phyloP scores from a whole-genome alignment of 1,284 basidiomycete species.

The Ganoderma lingzhi region DNA sequence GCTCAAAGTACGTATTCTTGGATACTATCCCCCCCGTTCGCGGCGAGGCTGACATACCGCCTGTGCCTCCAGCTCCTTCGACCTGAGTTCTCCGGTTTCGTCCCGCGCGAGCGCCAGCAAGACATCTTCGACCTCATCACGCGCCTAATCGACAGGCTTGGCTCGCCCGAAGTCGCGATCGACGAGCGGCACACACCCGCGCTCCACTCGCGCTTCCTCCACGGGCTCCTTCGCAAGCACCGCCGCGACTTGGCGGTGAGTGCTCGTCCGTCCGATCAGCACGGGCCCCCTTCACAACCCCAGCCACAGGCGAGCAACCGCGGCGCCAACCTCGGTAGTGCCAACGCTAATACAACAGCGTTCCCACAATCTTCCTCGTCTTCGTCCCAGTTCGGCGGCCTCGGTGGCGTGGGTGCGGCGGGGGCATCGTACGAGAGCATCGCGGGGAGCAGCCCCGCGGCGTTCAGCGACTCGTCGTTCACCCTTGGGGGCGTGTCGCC shows the following conservation, averaged over 20 bases:
- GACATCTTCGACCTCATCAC: constrained; percentile 78
- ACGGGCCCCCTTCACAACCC: constrained; percentile 29
- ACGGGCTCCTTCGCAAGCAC: constrained; percentile 70
- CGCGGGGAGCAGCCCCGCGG: constrained; percentile 27
- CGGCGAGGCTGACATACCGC: neutral
- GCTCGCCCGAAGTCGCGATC: constrained; percentile 78
- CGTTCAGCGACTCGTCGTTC: constrained; percentile 30
- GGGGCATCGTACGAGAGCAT: constrained; percentile 26
- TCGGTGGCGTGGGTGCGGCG: constrained; percentile 11
- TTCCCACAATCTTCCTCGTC: constrained; percentile 4
- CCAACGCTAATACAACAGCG: neutral
- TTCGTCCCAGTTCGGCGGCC: constrained; percentile 13
- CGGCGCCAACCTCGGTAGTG: neutral
- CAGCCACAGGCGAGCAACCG: constrained; percentile 24
- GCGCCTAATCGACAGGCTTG: constrained; percentile 74
- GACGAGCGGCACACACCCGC: constrained; percentile 85
- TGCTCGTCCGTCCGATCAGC: constrained; percentile 49
- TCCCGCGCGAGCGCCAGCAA: constrained; percentile 67
- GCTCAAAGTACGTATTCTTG: constrained; percentile 64
- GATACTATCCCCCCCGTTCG: neutral
- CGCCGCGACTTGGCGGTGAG: constrained; percentile 65
- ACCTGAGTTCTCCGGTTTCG: constrained; percentile 71
- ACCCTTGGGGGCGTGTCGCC: constrained; percentile 27
- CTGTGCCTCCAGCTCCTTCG: constrained; percentile 62
- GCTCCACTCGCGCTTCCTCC: constrained; percentile 82